Evolutionary conservation across 2,329 filamentous ascomycete species (phyloP), one percentile per base, ranked within the genome.

Genomic region (Fusarium sp.): DNA sequence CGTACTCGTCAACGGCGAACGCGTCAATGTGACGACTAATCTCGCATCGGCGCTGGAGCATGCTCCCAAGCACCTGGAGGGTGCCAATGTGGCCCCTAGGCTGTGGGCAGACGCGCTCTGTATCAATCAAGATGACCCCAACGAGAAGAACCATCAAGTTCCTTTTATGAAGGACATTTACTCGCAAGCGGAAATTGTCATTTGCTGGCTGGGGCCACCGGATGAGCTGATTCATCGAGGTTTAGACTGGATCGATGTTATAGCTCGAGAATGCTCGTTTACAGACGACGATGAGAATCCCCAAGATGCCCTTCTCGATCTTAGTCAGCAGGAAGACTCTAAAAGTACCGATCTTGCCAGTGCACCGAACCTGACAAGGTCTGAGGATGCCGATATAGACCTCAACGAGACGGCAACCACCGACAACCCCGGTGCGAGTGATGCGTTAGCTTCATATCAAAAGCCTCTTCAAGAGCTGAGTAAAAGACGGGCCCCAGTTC

Each of bases 91-190:
- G 16, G 6, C 40, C 10, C n/a, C 27, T 5, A 20, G 4, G 13
- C 47, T 65, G 6, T 66, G 50, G 65, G 65, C 18, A 9, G 63
- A 65, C 29, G 52, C 63, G 10, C 9, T 65, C 20, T 68, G 61
- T 52, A 65, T 68, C 61, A 31, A 68, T 7, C 65, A 68, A n/a
- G 6, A 3, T 2, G 38, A 65, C 27, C 2, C 4, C 2, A 20
- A 14, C 8, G 65, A 68, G 27, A 68, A 65, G 27, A 42, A 25
- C 4, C 40, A 54, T 13, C 61, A 68, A 50, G 52, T 68, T 29
- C 18, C 65, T 13, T 35, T 42, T 33, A 68, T 68, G 61, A 36
- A 25, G 25, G 16, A 29, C 14, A 68, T 68, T 9, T 68, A 58
- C 20, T 65, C 65, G 11, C 27, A 33, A n/a, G 63, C 61, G 10